Evolutionary conservation across 192 early-diverging fungal species (phyloP).

Genomic region (Podila horticola): DNA sequence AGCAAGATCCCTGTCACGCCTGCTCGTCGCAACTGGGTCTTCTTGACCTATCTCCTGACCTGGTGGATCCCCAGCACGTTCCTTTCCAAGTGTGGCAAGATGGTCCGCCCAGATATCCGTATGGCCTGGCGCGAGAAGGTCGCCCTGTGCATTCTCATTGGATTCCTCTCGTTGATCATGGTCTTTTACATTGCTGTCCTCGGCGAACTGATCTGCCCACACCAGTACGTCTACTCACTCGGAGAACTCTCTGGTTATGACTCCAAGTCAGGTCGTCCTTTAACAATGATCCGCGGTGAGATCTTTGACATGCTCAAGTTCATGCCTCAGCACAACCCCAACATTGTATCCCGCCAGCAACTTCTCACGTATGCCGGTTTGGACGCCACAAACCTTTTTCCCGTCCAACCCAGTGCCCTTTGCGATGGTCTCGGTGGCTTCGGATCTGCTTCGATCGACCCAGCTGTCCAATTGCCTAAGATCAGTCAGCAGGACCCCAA

Average conservation of each 20-base stretch:
- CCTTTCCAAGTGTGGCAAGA: conserved; percentile 76
- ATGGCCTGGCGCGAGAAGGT: conserved; percentile 99
- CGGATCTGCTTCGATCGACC: conserved; percentile 52
- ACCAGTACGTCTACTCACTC: conserved; percentile 76
- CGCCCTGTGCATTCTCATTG: conserved; percentile 88
- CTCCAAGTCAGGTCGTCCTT: conserved; percentile 54
- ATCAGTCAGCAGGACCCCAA: conserved; percentile 65
- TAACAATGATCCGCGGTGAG: conserved; percentile 79
- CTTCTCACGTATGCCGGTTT: conserved; percentile 70
- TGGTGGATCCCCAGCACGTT: conserved; percentile 86
- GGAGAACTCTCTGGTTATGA: conserved; percentile 62
- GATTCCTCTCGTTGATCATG: conserved; percentile 79
- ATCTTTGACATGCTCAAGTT: conserved; percentile 83
- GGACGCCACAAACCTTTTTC: conserved; percentile 75
- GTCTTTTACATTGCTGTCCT: conserved; percentile 88
- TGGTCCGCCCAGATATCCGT: conserved; percentile 81
- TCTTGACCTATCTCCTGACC: conserved; percentile 80
- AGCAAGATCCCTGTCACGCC: conserved; percentile 61
- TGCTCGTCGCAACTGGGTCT: conserved; percentile 84
- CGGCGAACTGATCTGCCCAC: conserved; percentile 80
- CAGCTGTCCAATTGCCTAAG: conserved; percentile 56
- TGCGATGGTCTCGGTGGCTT: conserved; percentile 66
- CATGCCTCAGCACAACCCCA: conserved; percentile 64
- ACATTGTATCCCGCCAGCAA: conserved; percentile 46
- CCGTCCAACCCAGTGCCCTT: conserved; percentile 69